phyloP scores from a whole-genome alignment of 495 filamentous ascomycete species.

The Penicillium nucicola region DNA sequence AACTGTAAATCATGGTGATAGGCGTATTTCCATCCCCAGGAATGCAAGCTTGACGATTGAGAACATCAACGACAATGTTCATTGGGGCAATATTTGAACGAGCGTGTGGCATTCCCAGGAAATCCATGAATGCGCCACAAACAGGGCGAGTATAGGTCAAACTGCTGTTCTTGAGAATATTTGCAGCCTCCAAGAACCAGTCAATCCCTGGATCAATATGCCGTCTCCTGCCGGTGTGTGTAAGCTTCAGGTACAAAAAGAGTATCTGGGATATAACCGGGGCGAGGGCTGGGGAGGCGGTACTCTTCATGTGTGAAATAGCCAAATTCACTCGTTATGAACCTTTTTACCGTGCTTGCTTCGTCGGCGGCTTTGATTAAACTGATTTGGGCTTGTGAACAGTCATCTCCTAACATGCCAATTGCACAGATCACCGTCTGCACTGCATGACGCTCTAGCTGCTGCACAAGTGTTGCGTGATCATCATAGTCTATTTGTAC shows the following conservation, averaged over 20 bases:
- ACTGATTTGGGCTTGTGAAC: constrained; percentile 5
- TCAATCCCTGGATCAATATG: constrained; percentile 5
- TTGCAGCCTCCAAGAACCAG: constrained; percentile 6
- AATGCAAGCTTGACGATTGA: constrained; percentile 7
- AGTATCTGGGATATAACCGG: too few species aligned
- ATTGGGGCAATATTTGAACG: constrained; percentile 5
- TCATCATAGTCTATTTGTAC: constrained; percentile 11
- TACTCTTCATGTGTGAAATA: constrained; percentile 8
- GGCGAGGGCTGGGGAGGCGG: background rate
- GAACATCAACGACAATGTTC: constrained; percentile 4
- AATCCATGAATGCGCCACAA: constrained; percentile 10
- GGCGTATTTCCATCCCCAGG: background rate
- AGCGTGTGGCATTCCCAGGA: background rate
- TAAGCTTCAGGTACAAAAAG: background rate
- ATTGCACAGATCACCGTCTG: constrained; percentile 10
- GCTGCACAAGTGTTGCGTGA: background rate
- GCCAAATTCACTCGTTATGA: constrained; percentile 7
- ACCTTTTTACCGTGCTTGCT: constrained; percentile 1
- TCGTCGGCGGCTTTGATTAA: constrained; percentile 7
- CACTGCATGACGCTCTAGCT: constrained; percentile 3
- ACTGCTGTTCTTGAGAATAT: constrained; percentile 3
- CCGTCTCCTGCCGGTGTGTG: constrained; percentile 1
- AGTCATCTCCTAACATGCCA: constrained; percentile 8
- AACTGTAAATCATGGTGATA: constrained; percentile 9
- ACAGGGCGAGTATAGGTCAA: constrained; percentile 5